phyloP scores from a whole-genome alignment of 2,329 filamentous ascomycete species.

The Acephala macrosclerotiorum region DNA sequence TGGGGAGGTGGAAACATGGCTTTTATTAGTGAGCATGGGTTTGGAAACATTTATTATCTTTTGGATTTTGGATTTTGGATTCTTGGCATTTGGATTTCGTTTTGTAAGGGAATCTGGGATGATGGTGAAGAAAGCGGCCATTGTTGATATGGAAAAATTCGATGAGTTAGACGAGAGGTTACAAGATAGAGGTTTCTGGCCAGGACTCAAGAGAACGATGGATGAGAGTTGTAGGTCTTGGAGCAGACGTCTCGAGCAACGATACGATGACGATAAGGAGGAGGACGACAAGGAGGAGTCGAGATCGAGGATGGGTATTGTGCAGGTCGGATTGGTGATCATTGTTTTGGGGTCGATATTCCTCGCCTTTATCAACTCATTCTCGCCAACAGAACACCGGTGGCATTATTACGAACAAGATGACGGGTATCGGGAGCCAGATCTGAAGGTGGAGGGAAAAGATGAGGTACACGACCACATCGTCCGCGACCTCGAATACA shows the following conservation, averaged over 20 bases:
- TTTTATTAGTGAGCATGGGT: neutral
- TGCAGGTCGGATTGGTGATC: neutral
- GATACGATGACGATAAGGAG: conserved; percentile 1
- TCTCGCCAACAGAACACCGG: neutral
- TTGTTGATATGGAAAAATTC: neutral
- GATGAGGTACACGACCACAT: neutral
- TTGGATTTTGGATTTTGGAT: neutral
- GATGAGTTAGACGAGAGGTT: neutral
- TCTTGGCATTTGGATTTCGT: neutral
- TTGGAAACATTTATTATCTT: neutral
- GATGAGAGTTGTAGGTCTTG: neutral
- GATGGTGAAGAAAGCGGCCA: neutral
- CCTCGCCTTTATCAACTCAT: neutral
- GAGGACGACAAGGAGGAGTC: neutral
- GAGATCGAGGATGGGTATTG: neutral
- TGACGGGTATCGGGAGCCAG: neutral
- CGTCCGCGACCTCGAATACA: neutral
- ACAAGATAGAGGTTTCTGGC: neutral
- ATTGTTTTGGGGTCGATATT: neutral
- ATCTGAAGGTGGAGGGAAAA: neutral
- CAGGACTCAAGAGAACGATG: neutral
- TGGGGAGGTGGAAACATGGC: neutral
- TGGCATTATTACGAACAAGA: neutral
- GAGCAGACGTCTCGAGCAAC: neutral
- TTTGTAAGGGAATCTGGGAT: neutral